Conservation (phyloP, 345 rosid genomes). For the Eutrema heterophyllum region DNA sequence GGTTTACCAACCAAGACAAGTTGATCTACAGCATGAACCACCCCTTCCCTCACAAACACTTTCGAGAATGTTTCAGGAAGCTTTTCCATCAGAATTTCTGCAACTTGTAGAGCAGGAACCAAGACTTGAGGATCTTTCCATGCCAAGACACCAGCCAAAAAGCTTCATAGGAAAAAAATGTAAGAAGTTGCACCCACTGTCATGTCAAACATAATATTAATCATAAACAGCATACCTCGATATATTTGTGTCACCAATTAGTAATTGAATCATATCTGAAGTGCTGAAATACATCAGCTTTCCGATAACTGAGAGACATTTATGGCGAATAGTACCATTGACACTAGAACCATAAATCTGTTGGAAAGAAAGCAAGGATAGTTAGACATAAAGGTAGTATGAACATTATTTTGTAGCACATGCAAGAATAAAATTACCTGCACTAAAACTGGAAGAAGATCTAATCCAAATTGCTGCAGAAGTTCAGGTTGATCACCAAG, state of each 20-base stretch:
- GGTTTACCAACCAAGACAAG: conserved; percentile 71
- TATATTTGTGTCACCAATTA: conserved; percentile 78
- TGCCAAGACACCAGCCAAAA: conserved; percentile 96
- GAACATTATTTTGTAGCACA: neutral
- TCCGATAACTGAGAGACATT: conserved; percentile 93
- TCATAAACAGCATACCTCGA: conserved; percentile 57
- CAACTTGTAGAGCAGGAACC: conserved; percentile 96
- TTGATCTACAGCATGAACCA: conserved; percentile 97
- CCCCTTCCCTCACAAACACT: conserved; percentile 95
- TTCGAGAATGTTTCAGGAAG: conserved; percentile 95
- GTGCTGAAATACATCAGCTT: conserved; percentile 92
- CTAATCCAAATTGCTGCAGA: conserved; percentile 91
- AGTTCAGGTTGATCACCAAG: conserved; percentile 90
- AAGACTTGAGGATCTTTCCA: conserved; percentile 99
- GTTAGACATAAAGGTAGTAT: conserved; percentile 4
- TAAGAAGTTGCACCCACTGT: neutral
- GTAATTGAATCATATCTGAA: conserved; percentile 87
- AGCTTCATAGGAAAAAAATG: conserved; percentile 42
- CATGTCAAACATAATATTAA: neutral
- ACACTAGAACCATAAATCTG: conserved; percentile 99
- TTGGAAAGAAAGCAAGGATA: conserved; percentile 21
- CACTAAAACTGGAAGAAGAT: conserved; percentile 91
- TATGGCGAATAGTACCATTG: conserved; percentile 87
- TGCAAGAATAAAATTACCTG: conserved; percentile 48
- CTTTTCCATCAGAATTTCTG: conserved; percentile 97